Base-by-base conservation (phyloP, 139 green algal genomes). In the Coelastrella sp. region DNA sequence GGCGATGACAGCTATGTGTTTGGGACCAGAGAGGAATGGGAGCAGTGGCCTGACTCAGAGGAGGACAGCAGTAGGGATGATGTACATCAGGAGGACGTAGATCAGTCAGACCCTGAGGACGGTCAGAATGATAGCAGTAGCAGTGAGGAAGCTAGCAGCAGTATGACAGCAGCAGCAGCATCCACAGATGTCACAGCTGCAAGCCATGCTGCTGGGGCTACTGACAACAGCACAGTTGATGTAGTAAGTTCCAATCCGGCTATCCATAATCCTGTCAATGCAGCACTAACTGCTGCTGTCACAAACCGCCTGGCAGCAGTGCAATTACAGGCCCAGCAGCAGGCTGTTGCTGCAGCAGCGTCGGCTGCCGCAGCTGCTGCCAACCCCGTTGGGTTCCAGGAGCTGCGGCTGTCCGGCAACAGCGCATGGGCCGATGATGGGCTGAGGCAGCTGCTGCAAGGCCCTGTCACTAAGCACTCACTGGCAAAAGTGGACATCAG, bases 401-500 rank as follows among this genome's bases (percentile, higher is more conserved):
- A 84, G 73, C 25, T 84, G 58, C n/a, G 85, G 58, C 58, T 84
- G 73, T n/a, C 49, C 59, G 70, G 78, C 59, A 60, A 19, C 61
- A 78, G 22, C 19, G 14, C 8, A 0, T 68, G 85, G 24, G 49
- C 49, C 59, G 87, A 86, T 78, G 78, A 85, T 72, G 78, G 76
- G 10, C 19, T 86, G 63, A 61, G 63, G 25, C 63, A 72, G 35
- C 24, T 91, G 63, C 87, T 86, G 76, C 76, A 87, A 25, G 61
- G 78, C 5, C 63, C 85, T 11, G 85, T 56, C 15, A 90, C 74
- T 7, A 83, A 84, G 57, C 73, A 86, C 17, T 86, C 87, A 12
- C 78, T 91, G 35, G 35, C 20, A 7, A 61, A 85, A 78, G 27
- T 91, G 25, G 87, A 91, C 63, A 57, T 91, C 59, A 80, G 25